These are phyloP conservation scores for Cercospora zeae-maydis DNA, from an alignment of 2,329 filamentous ascomycete species.

Conservation along the genomic window DNA sequence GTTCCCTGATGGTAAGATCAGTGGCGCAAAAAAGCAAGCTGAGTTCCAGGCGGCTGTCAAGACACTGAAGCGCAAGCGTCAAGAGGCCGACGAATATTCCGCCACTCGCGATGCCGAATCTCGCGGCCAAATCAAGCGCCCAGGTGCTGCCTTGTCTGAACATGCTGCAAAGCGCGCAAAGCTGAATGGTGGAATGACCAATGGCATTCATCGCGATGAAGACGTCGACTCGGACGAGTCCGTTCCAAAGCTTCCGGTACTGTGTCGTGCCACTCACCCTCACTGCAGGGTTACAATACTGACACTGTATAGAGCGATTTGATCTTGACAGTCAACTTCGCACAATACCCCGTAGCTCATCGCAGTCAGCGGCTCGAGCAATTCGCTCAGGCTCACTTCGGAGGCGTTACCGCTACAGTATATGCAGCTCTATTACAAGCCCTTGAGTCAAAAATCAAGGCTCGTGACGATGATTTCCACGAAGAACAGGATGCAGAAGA, in stretches of 20 bases:
- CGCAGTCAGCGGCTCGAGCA: constrained; percentile 73
- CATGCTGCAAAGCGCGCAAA: constrained; percentile 33
- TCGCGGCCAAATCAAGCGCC: constrained; percentile 26
- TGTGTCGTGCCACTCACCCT: constrained; percentile 25
- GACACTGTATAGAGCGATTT: constrained; percentile 58
- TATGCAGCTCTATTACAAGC: constrained; percentile 70
- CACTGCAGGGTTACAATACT: constrained; percentile 25
- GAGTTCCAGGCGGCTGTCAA: constrained; percentile 59
- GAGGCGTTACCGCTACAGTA: constrained; percentile 70
- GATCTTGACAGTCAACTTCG: constrained; percentile 75
- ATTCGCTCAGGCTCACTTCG: constrained; percentile 67
- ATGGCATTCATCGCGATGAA: constrained; percentile 29
- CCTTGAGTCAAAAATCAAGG: constrained; percentile 64
- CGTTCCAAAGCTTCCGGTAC: constrained; percentile 37
- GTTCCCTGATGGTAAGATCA: constrained; percentile 52
- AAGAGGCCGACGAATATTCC: constrained; percentile 41
- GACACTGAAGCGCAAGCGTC: constrained; percentile 53
- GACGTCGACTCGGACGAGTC: constrained; percentile 26
- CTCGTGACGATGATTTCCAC: constrained; percentile 61
- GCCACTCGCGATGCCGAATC: constrained; percentile 30
- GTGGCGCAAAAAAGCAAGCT: constrained; percentile 63
- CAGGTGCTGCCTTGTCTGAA: constrained; percentile 16
- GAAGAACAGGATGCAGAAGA: constrained; percentile 40
- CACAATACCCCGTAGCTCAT: constrained; percentile 77
- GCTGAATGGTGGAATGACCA: constrained; percentile 33